Percentiles rank a stretch among this genome's conserved stretches.
phyloP scores from a whole-genome alignment of 805 yeast genomes.

The Candida boleticola region DNA sequence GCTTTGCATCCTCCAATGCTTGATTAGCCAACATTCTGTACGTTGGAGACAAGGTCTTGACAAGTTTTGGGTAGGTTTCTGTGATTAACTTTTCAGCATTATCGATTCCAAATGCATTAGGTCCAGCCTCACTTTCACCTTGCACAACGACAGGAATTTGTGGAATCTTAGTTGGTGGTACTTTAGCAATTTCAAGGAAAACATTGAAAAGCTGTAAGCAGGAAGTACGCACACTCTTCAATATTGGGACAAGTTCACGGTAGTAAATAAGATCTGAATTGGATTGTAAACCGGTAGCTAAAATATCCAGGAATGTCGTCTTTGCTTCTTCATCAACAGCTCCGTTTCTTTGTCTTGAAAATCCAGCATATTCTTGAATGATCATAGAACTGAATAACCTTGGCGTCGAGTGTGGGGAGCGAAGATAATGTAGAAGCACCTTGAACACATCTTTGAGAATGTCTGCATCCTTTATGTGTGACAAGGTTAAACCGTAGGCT shows the following conservation, averaged over 20 bases:
- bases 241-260: slow-evolving; percentile 83
- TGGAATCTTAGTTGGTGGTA: slow-evolving; percentile 71
- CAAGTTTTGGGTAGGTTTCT: slow-evolving; percentile 64
- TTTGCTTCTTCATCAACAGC: slow-evolving; percentile 17
- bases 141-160: slow-evolving; percentile 85
- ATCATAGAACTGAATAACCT: slow-evolving; percentile 67
- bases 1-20: slow-evolving; percentile 75
- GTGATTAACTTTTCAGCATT: slow-evolving; percentile 68
- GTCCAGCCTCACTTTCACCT: slow-evolving; percentile 93
- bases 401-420: slow-evolving; percentile 76
- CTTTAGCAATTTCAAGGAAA: slow-evolving; percentile 72
- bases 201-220: slow-evolving; percentile 79
- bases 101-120: slow-evolving; percentile 82
- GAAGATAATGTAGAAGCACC: slow-evolving; percentile 40
- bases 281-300: slow-evolving; percentile 21
- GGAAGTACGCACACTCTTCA: slow-evolving; percentile 82
- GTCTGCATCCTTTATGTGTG: slow-evolving; percentile 41
- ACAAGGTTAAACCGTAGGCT: slow-evolving; percentile 68
- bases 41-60: slow-evolving; percentile 61
- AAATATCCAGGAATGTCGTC: slow-evolving; percentile 18
- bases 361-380: slow-evolving; percentile 62
- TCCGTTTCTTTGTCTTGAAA: slow-evolving; percentile 17
- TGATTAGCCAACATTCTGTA: slow-evolving; percentile 68
- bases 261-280: slow-evolving; percentile 54
- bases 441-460: slow-evolving; percentile 39